These are phyloP conservation scores for Trichoderma koningiopsis DNA, from an alignment of 2,329 filamentous ascomycete species.

Conservation along the genomic window DNA sequence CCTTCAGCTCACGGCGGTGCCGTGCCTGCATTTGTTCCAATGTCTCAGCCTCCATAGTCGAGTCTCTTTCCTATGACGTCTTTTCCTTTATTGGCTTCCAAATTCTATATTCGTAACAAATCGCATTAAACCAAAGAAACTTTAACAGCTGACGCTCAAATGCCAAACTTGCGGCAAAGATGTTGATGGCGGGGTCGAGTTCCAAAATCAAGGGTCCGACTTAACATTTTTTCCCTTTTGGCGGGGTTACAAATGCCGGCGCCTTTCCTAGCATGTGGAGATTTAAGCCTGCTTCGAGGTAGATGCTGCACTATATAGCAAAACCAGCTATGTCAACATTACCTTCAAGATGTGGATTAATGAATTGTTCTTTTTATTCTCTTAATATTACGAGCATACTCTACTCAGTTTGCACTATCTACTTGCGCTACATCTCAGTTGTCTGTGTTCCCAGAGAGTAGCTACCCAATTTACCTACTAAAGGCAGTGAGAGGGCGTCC, in stretches of 20 bases:
- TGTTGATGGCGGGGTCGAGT: conserved; percentile 17
- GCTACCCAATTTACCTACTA: neutral
- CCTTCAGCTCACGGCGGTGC: conserved; percentile 86
- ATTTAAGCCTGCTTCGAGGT: neutral
- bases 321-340: neutral
- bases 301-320: neutral
- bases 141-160: neutral
- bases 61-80: neutral
- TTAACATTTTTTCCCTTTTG: neutral
- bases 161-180: too few species aligned
- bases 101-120: neutral
- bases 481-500: neutral
- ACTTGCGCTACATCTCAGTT: neutral
- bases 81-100: neutral
- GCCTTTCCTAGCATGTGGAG: neutral
- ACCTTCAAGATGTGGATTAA: neutral
- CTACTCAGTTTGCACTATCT: conserved; percentile 11
- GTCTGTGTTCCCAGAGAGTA: conserved; percentile 7
- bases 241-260: neutral
- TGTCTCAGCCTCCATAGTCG: conserved; percentile 46
- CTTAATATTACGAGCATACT: conserved; percentile 3
- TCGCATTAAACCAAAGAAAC: neutral
- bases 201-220: neutral
- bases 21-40: conserved; percentile 77
- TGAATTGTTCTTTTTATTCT: neutral